Base-by-base conservation (phyloP, 75 land plant genomes). In the Cunninghamia lanceolata region DNA sequence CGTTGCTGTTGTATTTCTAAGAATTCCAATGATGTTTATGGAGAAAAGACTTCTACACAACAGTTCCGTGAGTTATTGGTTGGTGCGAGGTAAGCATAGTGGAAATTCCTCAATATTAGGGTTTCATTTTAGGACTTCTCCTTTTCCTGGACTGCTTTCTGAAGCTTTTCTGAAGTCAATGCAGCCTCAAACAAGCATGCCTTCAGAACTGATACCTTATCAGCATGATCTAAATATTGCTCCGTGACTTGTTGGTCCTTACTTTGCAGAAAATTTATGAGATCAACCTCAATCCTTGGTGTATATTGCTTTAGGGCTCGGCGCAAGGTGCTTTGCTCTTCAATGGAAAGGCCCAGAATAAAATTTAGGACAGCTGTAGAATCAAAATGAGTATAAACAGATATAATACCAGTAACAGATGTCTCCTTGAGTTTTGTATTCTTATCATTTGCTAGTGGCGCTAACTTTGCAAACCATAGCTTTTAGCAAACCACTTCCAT, bases 401-500 rank as follows among this genome's bases (percentile, higher is more conserved):
- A 93, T 89, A 98, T 98, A 75, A 98, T 92, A 75, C 99, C 96
- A 25, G 96, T 91, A 47, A 96, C 96, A 77, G 99, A 94, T 83
- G 99, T 95, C 86, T 96, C 99, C 89, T 96, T 98, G 59, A 98
- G 86, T 84, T 96, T 98, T 40, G 95, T 89, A 84, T 98, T 98
- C 86, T 96, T 96, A 88, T 96, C 99, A 90, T 92, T 89, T 40
- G 92, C 94, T 71, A 96, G 88, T 10, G 99, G 99, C 32, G 93
- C 92, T 85, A 98, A 85, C 85, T 98, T 98, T 5, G 95, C 93
- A 86, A 98, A 95, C 99, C 99, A 98, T 74, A 96, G 86, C 87
- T n/a, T 96, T 98, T 9, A 98, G 90, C 53, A 96, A 91, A 38
- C 95, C 96, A 90, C 86, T 89, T 84, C 95, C 95, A 42, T 89